phyloP scores from a whole-genome alignment of 805 yeast species.

The Kurtzmaniella fragi region DNA sequence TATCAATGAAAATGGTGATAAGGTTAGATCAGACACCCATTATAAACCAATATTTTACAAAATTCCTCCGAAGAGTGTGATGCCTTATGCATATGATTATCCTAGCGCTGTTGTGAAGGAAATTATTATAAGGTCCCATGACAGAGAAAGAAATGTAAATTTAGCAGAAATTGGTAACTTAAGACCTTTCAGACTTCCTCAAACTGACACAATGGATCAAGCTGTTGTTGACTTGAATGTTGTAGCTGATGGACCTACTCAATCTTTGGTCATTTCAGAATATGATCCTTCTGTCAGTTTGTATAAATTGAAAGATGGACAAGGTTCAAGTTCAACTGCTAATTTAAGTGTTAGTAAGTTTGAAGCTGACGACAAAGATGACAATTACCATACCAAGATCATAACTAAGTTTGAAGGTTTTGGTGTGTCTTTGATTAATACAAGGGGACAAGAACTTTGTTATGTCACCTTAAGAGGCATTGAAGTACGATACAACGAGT shows the following conservation, averaged over 20 bases:
- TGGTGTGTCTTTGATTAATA: constrained; percentile 79
- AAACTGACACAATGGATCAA: constrained; percentile 29
- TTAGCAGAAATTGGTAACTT: constrained; percentile 90
- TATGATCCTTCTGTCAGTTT: constrained; percentile 75
- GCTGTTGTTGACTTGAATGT: constrained; percentile 81
- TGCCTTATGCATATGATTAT: constrained; percentile 98
- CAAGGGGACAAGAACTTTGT: constrained; percentile 68
- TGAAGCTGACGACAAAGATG: constrained; percentile 51
- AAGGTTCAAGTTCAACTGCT: constrained; percentile 13
- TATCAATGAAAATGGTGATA: constrained; percentile 56
- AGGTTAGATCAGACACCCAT: constrained; percentile 42
- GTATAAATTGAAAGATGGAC: constrained; percentile 48
- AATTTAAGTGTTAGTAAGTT: constrained; percentile 41
- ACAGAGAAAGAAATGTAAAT: constrained; percentile 72
- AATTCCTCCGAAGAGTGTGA: constrained; percentile 84
- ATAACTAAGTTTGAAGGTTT: constrained; percentile 73
- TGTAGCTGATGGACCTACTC: constrained; percentile 94
- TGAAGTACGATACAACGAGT: constrained; percentile 75
- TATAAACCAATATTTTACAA: constrained; percentile 78
- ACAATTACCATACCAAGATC: constrained; percentile 47
- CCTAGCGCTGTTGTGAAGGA: constrained; percentile 89
- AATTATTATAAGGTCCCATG: constrained; percentile 64
- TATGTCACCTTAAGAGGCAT: constrained; percentile 80
- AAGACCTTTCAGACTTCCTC: constrained; percentile 76
- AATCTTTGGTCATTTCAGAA: constrained; percentile 76